Conservation (phyloP, 371 early-diverging fungal species). For the Mortierella polycephala region DNA sequence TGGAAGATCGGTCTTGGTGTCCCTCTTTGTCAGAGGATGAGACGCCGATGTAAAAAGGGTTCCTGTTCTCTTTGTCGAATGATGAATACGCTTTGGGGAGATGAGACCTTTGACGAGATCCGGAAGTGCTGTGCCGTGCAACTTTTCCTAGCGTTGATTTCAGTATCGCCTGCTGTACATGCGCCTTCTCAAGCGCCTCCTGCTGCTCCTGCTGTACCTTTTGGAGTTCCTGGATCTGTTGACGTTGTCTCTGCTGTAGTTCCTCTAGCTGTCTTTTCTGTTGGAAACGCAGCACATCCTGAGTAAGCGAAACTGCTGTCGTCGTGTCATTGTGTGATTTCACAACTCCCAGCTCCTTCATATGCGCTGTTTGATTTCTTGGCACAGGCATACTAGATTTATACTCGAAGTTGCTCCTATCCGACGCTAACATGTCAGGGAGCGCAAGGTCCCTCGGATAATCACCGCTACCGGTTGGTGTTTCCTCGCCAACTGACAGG, state of each 20-base stretch:
- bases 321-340: neutral
- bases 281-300: constrained; percentile 11
- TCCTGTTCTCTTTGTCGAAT: constrained; percentile 9
- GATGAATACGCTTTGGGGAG: neutral
- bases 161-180: neutral
- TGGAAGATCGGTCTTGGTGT: no score
- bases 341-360: neutral
- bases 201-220: constrained; percentile 28
- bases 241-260: constrained; percentile 15
- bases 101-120: neutral
- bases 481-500: no score
- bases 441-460: no score
- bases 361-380: neutral
- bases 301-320: constrained; percentile 1
- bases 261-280: constrained; percentile 15
- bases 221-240: constrained; percentile 15
- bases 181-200: constrained; percentile 16
- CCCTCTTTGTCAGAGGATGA: no score
- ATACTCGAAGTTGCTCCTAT: no score
- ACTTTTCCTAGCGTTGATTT: neutral
- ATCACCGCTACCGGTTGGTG: no score
- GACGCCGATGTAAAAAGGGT: neutral
- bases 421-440: no score
- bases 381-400: neutral
- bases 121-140: neutral